Conservation (phyloP, 192 early-diverging fungal species). For the Mortierella alpina region DNA sequence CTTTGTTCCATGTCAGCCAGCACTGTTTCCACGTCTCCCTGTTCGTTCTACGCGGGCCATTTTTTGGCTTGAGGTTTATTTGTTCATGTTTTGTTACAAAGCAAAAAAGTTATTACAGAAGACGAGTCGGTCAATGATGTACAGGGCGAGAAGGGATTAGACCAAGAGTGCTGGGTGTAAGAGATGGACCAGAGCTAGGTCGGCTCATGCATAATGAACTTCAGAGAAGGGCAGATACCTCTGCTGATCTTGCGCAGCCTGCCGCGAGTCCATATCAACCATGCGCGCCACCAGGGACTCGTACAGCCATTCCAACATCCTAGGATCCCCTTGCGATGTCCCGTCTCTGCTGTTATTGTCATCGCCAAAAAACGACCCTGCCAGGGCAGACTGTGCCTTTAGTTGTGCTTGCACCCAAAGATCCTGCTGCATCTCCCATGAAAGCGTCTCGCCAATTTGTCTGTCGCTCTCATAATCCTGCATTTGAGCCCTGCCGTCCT, state of each 20-base stretch:
- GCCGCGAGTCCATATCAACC: conserved; percentile 23
- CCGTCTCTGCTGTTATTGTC: not conserved
- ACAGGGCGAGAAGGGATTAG: too few species aligned
- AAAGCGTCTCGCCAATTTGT: conserved; percentile 18
- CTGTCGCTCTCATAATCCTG: conserved; percentile 42
- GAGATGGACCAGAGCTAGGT: too few species aligned
- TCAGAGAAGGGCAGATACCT: conserved; percentile 16
- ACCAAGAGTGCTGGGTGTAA: too few species aligned
- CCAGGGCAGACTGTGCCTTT: not conserved
- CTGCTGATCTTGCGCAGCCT: conserved; percentile 4
- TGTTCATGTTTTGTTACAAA: too few species aligned
- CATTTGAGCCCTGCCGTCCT: conserved; percentile 7
- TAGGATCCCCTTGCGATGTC: conserved; percentile 11
- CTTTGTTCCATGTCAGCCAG: too few species aligned
- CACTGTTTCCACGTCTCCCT: too few species aligned
- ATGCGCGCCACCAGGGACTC: conserved; percentile 33
- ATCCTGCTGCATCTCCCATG: conserved; percentile 35
- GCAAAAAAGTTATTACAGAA: too few species aligned
- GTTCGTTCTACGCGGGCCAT: too few species aligned
- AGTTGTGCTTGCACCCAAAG: conserved; percentile 11
- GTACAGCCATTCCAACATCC: conserved; percentile 42
- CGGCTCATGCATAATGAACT: conserved; percentile 16
- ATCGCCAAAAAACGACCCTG: not conserved
- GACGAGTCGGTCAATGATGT: too few species aligned
- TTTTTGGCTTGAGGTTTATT: too few species aligned